phyloP scores from a whole-genome alignment of 1,139 yeast species.

The Debaryomycetaceae sp. region DNA sequence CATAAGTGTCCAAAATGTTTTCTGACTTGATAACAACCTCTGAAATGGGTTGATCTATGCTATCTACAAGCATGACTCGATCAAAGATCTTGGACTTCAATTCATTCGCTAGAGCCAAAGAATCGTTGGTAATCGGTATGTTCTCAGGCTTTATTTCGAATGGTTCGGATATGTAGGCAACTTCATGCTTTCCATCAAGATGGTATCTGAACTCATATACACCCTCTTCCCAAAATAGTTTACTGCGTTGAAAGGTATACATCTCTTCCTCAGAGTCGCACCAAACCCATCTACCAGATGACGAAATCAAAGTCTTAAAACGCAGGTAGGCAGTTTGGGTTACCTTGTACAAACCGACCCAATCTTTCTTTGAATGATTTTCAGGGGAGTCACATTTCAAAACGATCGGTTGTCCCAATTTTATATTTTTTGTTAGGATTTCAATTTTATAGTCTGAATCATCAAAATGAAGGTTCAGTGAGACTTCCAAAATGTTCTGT shows the following conservation, averaged over 20 bases:
- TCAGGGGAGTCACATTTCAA: slow-evolving; percentile 58
- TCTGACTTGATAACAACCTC: slow-evolving; percentile 23
- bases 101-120: slow-evolving; percentile 26
- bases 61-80: slow-evolving; percentile 24
- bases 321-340: slow-evolving; percentile 60
- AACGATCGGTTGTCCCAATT: slow-evolving; percentile 52
- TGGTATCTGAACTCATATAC: slow-evolving; percentile 77
- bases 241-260: slow-evolving; percentile 48
- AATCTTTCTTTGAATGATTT: slow-evolving; percentile 47
- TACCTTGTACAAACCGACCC: slow-evolving; percentile 77
- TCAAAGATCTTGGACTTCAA: slow-evolving; percentile 31
- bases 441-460: slow-evolving; percentile 32
- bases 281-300: slow-evolving; percentile 71
- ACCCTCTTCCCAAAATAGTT: slow-evolving; percentile 67
- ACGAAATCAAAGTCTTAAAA: slow-evolving; percentile 57
- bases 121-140: slow-evolving; percentile 33
- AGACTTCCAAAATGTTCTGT: slow-evolving; percentile 38
- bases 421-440: slow-evolving; percentile 22
- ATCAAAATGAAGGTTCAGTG: slow-evolving; percentile 39
- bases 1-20: slow-evolving; percentile 30
- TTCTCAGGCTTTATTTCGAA: slow-evolving; percentile 55
- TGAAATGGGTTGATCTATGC: slow-evolving; percentile 26
- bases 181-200: slow-evolving; percentile 66
- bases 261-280: slow-evolving; percentile 44
- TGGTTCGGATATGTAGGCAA: slow-evolving; percentile 64